phyloP scores from a whole-genome alignment of 202 grass and related monocot species.

The Digitaria exilis region DNA sequence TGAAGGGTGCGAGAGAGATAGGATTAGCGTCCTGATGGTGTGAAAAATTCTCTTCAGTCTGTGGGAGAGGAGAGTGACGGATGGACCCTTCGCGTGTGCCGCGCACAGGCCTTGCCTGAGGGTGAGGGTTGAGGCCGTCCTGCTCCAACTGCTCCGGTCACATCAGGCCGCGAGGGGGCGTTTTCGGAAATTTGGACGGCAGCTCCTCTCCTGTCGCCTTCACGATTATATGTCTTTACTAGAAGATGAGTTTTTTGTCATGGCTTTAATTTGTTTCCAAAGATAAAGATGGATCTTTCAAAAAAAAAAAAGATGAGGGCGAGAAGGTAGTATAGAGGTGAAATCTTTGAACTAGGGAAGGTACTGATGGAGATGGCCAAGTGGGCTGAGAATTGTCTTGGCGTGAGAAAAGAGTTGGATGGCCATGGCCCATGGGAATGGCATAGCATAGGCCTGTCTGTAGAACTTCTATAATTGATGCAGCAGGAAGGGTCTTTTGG shows the following conservation, averaged over 20 bases:
- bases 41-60: neutral
- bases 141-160: slow-evolving; percentile 50
- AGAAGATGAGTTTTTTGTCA: neutral
- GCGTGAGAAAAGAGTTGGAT: neutral
- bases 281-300: too few species aligned
- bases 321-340: neutral
- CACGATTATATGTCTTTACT: neutral
- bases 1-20: neutral
- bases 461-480: neutral
- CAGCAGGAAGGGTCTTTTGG: neutral
- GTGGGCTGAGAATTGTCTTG: neutral
- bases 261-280: neutral
- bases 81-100: slow-evolving; percentile 46
- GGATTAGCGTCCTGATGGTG: neutral
- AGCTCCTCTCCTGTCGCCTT: slow-evolving; percentile 18
- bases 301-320: too few species aligned
- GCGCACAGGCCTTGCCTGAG: slow-evolving; percentile 39
- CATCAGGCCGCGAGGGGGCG: slow-evolving; percentile 29
- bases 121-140: too few species aligned
- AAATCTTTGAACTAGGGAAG: neutral
- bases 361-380: slow-evolving; percentile 34
- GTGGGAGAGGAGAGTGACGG: neutral
- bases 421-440: too few species aligned
- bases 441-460: neutral
- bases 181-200: neutral